These are phyloP conservation scores for Auxenochlorella pyrenoidosa DNA, from an alignment of 139 green algal genomes.

Conservation along the genomic window DNA sequence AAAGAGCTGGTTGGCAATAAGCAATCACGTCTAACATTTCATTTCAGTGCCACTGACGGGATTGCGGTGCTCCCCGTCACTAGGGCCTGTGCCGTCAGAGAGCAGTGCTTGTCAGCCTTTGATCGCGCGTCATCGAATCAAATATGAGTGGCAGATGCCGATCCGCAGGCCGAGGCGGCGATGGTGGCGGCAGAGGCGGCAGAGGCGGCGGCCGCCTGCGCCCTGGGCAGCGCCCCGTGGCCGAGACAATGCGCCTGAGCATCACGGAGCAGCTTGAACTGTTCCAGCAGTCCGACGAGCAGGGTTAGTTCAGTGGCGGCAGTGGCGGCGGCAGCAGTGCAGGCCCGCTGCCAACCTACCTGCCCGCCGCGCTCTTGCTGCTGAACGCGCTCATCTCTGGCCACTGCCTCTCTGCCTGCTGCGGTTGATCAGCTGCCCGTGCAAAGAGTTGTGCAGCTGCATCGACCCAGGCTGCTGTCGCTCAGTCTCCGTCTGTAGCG, in stretches of 20 bases:
- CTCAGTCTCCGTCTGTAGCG: too few species aligned
- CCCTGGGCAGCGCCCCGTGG: conserved; percentile 54
- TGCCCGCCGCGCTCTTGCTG: too few species aligned
- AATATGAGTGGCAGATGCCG: background rate
- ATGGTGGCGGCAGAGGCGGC: conserved; percentile 3
- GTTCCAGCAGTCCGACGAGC: conserved; percentile 51
- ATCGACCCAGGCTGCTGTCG: background rate
- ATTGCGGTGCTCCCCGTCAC: too few species aligned
- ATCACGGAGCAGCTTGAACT: conserved; percentile 50
- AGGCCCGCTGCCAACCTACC: background rate
- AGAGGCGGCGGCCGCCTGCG: conserved; percentile 41
- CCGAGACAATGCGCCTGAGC: conserved; percentile 50
- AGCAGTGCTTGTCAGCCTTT: too few species aligned
- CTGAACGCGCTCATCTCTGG: too few species aligned
- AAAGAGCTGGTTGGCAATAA: too few species aligned
- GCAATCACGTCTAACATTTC: too few species aligned
- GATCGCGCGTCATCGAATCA: too few species aligned
- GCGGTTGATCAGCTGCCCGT: too few species aligned
- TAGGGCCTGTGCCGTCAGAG: too few species aligned
- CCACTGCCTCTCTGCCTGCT: background rate
- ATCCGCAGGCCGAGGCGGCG: background rate
- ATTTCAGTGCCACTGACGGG: too few species aligned
- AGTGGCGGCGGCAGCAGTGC: background rate
- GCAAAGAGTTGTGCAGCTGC: too few species aligned
- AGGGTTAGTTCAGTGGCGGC: conserved; percentile 26